Evolutionary conservation across 345 rosid species (phyloP).

Genomic region (Geranium rotundifolium): DNA sequence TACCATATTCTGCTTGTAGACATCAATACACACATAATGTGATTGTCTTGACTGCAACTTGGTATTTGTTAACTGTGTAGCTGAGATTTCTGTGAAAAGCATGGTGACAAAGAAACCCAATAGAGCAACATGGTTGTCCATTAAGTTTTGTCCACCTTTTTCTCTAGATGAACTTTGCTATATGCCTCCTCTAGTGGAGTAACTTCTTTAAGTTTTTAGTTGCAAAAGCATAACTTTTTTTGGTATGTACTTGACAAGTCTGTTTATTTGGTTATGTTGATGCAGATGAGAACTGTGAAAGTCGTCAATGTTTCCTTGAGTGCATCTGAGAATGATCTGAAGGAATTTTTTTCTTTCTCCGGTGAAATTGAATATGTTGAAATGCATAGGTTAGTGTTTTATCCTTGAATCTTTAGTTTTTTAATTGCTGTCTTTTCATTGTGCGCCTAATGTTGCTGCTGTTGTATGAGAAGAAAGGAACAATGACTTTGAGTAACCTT

Average conservation of each 20-base stretch:
- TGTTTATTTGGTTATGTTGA: not conserved
- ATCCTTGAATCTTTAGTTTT: not conserved
- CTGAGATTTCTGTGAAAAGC: not conserved
- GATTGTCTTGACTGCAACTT: not conserved
- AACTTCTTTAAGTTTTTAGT: too few relatives aligned
- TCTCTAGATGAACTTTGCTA: not conserved
- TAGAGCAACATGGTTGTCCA: not conserved
- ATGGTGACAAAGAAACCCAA: not conserved
- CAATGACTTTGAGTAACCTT: not conserved
- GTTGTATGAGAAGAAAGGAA: not conserved
- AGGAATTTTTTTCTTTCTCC: constrained; percentile 88
- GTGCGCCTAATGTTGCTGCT: too few relatives aligned
- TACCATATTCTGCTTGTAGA: not conserved
- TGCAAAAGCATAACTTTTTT: not conserved
- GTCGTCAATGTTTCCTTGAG: constrained; percentile 61
- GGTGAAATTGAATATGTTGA: constrained; percentile 71
- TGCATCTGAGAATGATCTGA: constrained; percentile 66
- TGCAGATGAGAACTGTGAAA: constrained; percentile 58
- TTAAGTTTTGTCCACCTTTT: not conserved
- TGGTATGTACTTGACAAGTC: not conserved
- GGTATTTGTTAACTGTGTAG: not conserved
- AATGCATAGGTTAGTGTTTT: not conserved
- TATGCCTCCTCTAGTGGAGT: not conserved
- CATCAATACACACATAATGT: not conserved
- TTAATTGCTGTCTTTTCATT: too few relatives aligned